phyloP scores from a whole-genome alignment of 2,329 filamentous ascomycete species.

The Trichoderma lentiforme region DNA sequence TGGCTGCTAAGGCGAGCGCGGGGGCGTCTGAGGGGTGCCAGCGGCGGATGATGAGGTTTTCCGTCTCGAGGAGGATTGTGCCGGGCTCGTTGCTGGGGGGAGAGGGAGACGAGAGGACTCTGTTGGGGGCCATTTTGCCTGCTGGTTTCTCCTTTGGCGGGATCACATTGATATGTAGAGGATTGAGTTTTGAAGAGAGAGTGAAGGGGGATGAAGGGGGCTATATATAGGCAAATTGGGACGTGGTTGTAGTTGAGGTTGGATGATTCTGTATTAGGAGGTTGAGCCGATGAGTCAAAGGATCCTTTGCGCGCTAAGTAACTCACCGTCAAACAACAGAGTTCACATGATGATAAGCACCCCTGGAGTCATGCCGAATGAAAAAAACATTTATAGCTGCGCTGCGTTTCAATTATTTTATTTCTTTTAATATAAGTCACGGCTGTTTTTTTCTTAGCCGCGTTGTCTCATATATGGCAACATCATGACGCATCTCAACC shows the following conservation, averaged over 20 bases:
- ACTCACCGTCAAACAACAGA: neutral
- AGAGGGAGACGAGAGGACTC: conserved; percentile 24
- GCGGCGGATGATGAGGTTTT: conserved; percentile 40
- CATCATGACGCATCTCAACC: neutral
- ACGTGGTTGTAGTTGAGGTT: neutral
- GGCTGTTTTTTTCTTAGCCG: neutral
- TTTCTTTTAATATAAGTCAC: neutral
- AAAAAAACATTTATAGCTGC: neutral
- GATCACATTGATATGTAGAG: neutral
- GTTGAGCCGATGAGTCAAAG: conserved; percentile 13
- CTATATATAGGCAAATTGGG: neutral
- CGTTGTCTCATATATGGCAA: neutral
- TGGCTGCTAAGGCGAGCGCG: conserved; percentile 32
- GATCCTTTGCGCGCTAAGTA: conserved; percentile 5
- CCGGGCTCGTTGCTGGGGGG: conserved; percentile 29
- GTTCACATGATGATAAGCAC: neutral
- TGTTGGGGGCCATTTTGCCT: neutral
- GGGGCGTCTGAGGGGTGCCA: conserved; percentile 38
- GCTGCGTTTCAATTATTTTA: neutral
- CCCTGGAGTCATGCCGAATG: neutral
- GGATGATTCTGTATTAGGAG: neutral
- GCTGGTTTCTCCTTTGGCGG: neutral
- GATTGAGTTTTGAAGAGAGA: neutral
- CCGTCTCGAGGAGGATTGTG: conserved; percentile 31
- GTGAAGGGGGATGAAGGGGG: neutral